Evolutionary conservation across 257 asterid genomes (phyloP), one percentile per base, ranked within the genome.

Genomic region (Ilex aquifolium): DNA sequence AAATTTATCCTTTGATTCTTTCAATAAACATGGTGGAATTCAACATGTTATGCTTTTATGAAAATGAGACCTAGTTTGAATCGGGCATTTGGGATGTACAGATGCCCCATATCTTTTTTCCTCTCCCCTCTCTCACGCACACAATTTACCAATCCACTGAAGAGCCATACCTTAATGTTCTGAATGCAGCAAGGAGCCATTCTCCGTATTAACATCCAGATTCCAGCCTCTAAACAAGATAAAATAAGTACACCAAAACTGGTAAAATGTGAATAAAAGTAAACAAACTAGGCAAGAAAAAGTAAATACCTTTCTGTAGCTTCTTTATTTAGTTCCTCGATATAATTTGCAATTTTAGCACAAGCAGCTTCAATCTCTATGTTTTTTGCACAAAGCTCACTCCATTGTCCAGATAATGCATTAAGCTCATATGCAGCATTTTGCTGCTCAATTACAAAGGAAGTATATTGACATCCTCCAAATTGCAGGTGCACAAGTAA

Each of bases 401-500:
- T 85, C 97, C 94, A 90, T 82, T 93, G 99, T 57, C 83, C 67
- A 60, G 96, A 86, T 70, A 90, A 75, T 50, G 97, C 95, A 72
- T 69, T 80, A 54, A 93, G 96, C 86, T 93, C 99, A 50, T 85
- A 85, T 53, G 96, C 95, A n/a, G 95, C 80, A 76, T 79, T 88
- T 90, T 87, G 97, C 99, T 93, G 94, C 65, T 72, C 61, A 79
- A 56, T 57, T 62, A 70, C 15, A 21, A 56, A 36, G 65, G 44
- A 52, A 15, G 65, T 44, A 12, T 46, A 53, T 31, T 51, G 11
- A 14, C 60, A 14, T 39, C 50, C 42, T 36, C 16, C 16, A 13
- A 13, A 21, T 7, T 53, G 57, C 57, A 53, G 5, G 30, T 53
- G 57, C 11, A 10, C 31, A 6, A 53, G 29, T 53, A 12, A 46